phyloP scores from a whole-genome alignment of 2,329 filamentous ascomycete species.

The Xylaria sp. region DNA sequence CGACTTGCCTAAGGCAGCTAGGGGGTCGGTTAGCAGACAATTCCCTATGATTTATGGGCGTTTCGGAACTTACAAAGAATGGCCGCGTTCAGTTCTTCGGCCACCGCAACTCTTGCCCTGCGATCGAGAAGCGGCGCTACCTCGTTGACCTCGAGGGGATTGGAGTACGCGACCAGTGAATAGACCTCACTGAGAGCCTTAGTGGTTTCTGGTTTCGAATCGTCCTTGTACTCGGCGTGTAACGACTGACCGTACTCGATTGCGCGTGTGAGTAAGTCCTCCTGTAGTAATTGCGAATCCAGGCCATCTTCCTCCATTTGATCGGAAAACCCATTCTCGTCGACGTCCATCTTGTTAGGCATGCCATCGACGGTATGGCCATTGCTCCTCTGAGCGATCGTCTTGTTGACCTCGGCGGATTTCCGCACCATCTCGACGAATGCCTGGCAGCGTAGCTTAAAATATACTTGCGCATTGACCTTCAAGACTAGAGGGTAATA shows the following conservation, averaged over 20 bases:
- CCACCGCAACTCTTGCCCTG: conserved; percentile 74
- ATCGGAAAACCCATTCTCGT: conserved; percentile 46
- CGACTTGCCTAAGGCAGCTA: conserved; percentile 88
- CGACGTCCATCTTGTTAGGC: conserved; percentile 57
- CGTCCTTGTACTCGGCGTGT: conserved; percentile 73
- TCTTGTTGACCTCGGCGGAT: conserved; percentile 65
- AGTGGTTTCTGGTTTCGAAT: conserved; percentile 69
- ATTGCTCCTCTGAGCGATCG: conserved; percentile 47
- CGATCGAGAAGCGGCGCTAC: conserved; percentile 79
- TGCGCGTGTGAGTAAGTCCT: conserved; percentile 65
- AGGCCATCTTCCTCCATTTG: conserved; percentile 57
- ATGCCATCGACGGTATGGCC: conserved; percentile 50
- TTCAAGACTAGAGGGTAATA: conserved; percentile 82
- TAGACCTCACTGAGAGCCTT: conserved; percentile 83
- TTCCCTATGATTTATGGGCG: neutral
- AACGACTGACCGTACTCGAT: conserved; percentile 80
- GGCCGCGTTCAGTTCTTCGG: conserved; percentile 91
- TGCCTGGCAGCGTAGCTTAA: conserved; percentile 84
- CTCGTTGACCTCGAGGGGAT: conserved; percentile 73
- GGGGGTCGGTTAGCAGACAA: conserved; percentile 12
- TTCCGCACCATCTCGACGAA: conserved; percentile 93
- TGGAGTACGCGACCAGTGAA: conserved; percentile 82
- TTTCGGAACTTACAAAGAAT: conserved; percentile 72
- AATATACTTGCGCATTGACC: conserved; percentile 82
- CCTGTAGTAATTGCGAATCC: conserved; percentile 31